Conservation (phyloP, 805 yeast species). For the Spathaspora hagerdaliae region DNA sequence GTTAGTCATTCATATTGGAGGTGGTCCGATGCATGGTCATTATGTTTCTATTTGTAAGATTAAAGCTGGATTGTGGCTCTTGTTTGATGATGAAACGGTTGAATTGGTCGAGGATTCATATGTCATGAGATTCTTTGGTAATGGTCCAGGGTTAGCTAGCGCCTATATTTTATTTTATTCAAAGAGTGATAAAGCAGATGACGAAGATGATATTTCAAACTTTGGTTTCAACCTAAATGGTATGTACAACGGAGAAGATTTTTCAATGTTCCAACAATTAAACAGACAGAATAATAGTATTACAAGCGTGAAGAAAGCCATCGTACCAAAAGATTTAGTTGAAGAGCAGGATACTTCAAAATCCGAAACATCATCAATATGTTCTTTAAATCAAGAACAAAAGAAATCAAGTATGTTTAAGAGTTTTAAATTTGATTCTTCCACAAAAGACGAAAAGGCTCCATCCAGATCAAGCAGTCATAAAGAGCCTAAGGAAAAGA, state of each 20-base stretch:
- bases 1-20: slow-evolving; percentile 91
- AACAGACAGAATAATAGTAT: slow-evolving; percentile 6
- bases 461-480: slow-evolving; percentile 1
- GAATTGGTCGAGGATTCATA: slow-evolving; percentile 81
- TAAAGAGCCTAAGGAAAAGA: slow-evolving; percentile 26
- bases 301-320: slow-evolving; percentile 7
- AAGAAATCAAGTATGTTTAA: slow-evolving; percentile 19
- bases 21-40: slow-evolving; percentile 98
- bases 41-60: slow-evolving; percentile 85
- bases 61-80: slow-evolving; percentile 75
- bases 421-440: slow-evolving; percentile 23
- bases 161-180: slow-evolving; percentile 88
- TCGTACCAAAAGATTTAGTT: slow-evolving; percentile 1
- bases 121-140: slow-evolving; percentile 84
- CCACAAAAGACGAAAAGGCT: slow-evolving; percentile 3
- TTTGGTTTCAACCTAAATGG: slow-evolving; percentile 31
- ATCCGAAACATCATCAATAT: slow-evolving; percentile 3
- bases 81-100: slow-evolving; percentile 94
- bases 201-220: slow-evolving; percentile 21
- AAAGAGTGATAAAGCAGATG: slow-evolving; percentile 26
- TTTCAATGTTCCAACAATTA: slow-evolving; percentile 13
- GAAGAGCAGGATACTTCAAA: not conserved
- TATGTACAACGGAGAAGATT: slow-evolving; percentile 32
- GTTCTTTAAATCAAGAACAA: slow-evolving; percentile 3
- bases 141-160: slow-evolving; percentile 80